Base-by-base conservation (phyloP, 2,329 filamentous ascomycete species). In the Biscogniauxia marginata region DNA sequence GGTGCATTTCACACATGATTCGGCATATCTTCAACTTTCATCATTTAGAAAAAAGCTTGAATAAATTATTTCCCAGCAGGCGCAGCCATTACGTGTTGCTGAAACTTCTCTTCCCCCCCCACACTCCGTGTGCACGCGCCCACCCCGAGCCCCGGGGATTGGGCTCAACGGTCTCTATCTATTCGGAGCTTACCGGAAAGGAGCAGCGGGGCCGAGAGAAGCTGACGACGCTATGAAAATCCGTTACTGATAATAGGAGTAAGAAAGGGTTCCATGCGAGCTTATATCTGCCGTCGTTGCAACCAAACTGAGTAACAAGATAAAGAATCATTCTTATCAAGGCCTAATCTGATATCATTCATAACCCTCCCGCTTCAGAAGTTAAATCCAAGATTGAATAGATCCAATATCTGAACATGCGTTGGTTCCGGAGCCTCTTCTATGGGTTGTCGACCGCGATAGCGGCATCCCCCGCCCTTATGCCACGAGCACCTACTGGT, bases 401-500 rank as follows among this genome's bases (percentile, higher is more conserved):
- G 16, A 44, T 49, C 24, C 52, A 24, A 43, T 43, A 55, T 30
- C 24, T 19, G 24, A 46, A 45, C 21, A 48, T 51, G 50, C 50
- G 18, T 46, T 22, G 9, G 18, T 22, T 23, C n/a, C 30, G 21
- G 45, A 25, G 53, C 39, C 21, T 43, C 21, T 39, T 54, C 18
- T 25, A 49, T 18, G 34, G 44, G 9, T 23, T 53, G 13, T 50
- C 56, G 50, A 18, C 53, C 23, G 50, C 30, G 7, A 18, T 50
- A 5, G 46, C 44, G 4, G 56, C 30, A 44, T 50, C 43, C 49
- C 54, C 48, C 25, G 50, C 50, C 19, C 47, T 48, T 46, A 45
- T 54, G 16, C 45, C 55, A 22, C 54, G 59, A n/a, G 54, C 62
- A 4, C 60, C 65, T 3, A 49, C 19, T 7, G 54, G 49, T 5